phyloP scores from a whole-genome alignment of 2,329 filamentous ascomycete genomes.

The Coniochaeta sp. region DNA sequence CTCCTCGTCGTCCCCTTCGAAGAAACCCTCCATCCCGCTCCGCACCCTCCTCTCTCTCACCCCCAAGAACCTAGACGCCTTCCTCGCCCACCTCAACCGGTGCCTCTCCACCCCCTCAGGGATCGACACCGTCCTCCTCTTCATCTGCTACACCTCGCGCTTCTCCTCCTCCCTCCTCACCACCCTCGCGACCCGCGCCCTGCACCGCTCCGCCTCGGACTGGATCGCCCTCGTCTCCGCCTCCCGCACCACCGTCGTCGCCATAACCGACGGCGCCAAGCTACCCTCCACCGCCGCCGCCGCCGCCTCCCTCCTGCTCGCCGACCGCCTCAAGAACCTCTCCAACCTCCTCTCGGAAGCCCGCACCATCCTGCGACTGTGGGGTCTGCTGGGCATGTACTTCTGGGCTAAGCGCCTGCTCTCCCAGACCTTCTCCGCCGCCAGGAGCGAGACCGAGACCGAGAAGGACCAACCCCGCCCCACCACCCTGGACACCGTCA shows the following conservation, averaged over 20 bases:
- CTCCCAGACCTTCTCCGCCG: conserved; percentile 22
- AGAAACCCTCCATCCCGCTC: conserved; percentile 11
- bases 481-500: conserved; percentile 27
- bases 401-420: conserved; percentile 53
- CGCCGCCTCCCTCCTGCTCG: conserved; percentile 38
- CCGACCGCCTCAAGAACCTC: conserved; percentile 50
- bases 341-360: conserved; percentile 61
- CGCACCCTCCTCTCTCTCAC: conserved; percentile 22
- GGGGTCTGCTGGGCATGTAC: conserved; percentile 69
- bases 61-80: conserved; percentile 39
- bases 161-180: conserved; percentile 44
- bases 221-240: conserved; percentile 45
- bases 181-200: conserved; percentile 41
- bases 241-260: conserved; percentile 34
- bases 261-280: conserved; percentile 17
- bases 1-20: conserved; percentile 1
- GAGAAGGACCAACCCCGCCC: conserved; percentile 28
- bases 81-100: conserved; percentile 49
- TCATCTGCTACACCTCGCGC: conserved; percentile 60
- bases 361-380: conserved; percentile 67
- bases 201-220: conserved; percentile 42
- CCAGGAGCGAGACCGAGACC: conserved; percentile 11
- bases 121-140: conserved; percentile 62
- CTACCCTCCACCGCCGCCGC: conserved; percentile 21
- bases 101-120: conserved; percentile 61